Base-by-base conservation (phyloP, 257 asterid genomes). In the Przewalskia tangutica region DNA sequence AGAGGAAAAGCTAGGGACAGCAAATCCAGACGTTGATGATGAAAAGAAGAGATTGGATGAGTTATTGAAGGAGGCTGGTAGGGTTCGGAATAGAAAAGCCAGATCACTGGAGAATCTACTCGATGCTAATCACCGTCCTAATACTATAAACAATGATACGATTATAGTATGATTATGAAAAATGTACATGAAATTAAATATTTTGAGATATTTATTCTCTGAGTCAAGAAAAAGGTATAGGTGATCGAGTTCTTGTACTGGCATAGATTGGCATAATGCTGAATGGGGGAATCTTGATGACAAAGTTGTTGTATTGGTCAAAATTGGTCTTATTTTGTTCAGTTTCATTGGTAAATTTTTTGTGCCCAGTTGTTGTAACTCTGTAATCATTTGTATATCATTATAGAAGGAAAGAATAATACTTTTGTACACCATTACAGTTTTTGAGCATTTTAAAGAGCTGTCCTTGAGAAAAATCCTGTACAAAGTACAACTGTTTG, bases 1-100 rank as follows among this genome's bases (percentile, higher is more conserved):
- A 70, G 98, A 95, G 89, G 98, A 95, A 86, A 95, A 93, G 92
- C 97, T 95, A 20, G 98, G 98, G 84, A 93, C 98, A 78, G 98
- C 98, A 44, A 95, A 95, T 90, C 98, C 98, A 59, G 98, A 95
- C 0, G 95, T 95, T 46, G 95, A 90, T 8, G 98, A 95, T 34
- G 98, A 95, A 87, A 95, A 92, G 89, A 95, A 86, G 91, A 92
- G 98, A 90, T 62, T 95, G 88, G 91, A 90, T 0, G 98, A 93
- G 89, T 90, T 95, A 36, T 81, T 95, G 68, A 95, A 93, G 86
- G 98, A 95, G 87, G 95, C 92, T 0, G 97, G 98, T 55, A 84
- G 93, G 82, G 97, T 78, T 17, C 90, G 98, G 58, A 92, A 82
- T 84, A 85, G 97, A 53, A 95, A 92, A 84, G 91, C 90, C 86